Percentiles rank a stretch among this genome's conserved stretches.
Conservation (phyloP, 441 rosid species). For the Cnidoscolus chayamansa region DNA sequence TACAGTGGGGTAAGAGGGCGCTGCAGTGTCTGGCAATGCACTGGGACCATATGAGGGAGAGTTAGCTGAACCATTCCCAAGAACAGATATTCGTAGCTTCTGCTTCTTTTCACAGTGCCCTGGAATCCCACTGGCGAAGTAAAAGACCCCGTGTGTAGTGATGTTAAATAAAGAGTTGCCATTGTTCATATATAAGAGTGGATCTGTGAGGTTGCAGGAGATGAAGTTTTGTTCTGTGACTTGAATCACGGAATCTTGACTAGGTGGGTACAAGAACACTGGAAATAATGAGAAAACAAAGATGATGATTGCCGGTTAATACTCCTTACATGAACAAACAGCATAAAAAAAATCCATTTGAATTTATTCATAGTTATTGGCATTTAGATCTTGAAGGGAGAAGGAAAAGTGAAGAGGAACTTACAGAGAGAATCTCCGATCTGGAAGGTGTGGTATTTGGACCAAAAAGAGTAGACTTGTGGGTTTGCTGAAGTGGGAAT, state of each 20-base stretch:
- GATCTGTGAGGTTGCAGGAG: constrained; percentile 75
- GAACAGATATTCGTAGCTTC: constrained; percentile 61
- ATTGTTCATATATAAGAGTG: constrained; percentile 77
- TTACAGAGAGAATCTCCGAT: constrained; percentile 88
- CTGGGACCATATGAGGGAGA: constrained; percentile 46
- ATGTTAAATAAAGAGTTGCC: constrained; percentile 92
- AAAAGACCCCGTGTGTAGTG: constrained; percentile 53
- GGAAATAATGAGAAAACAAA: constrained; percentile 12
- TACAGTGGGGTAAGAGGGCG: constrained; percentile 71
- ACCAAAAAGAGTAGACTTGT: constrained; percentile 63
- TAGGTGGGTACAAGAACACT: constrained; percentile 98
- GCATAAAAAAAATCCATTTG: no score
- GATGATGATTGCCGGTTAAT: not conserved
- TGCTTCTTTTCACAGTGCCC: constrained; percentile 85
- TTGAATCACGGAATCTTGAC: constrained; percentile 91
- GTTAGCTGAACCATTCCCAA: constrained; percentile 45
- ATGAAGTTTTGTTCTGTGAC: constrained; percentile 54
- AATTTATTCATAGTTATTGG: no score
- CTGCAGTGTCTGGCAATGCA: constrained; percentile 43
- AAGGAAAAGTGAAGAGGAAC: constrained; percentile 18
- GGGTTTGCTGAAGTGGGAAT: constrained; percentile 63
- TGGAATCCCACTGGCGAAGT: constrained; percentile 74
- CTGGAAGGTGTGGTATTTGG: constrained; percentile 54
- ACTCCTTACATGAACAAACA: not conserved
- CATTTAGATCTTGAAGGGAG: no score